A percentile compares a stretch with the other conserved stretches of the same genome.
phyloP scores from a whole-genome alignment of 306 rosid species.

The Quercus gilva region DNA sequence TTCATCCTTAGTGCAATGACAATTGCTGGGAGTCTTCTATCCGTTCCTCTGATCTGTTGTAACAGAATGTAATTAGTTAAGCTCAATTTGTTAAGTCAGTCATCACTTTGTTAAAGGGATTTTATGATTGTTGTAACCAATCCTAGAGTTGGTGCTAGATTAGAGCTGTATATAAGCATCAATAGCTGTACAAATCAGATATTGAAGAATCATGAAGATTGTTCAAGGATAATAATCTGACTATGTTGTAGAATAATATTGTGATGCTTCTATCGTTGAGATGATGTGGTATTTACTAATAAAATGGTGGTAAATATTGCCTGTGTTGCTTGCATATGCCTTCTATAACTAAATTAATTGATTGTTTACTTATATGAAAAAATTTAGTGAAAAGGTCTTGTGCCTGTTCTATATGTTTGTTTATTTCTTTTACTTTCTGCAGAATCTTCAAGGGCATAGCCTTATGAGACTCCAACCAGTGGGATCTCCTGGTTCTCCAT shows the following conservation, averaged over 20 bases:
- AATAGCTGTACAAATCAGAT: too few relatives aligned
- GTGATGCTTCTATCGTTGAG: not conserved
- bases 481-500: slow-evolving; percentile 59
- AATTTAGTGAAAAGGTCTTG: not conserved
- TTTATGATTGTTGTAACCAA: too few relatives aligned
- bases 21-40: too few relatives aligned
- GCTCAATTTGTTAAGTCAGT: too few relatives aligned
- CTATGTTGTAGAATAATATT: not conserved
- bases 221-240: not conserved
- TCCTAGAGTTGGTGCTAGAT: too few relatives aligned
- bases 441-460: slow-evolving; percentile 88
- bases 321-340: slow-evolving; percentile 3
- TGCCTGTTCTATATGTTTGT: not conserved
- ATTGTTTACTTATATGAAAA: not conserved
- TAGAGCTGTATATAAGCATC: too few relatives aligned
- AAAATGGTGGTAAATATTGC: not conserved
- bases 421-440: slow-evolving; percentile 19
- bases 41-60: too few relatives aligned
- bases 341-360: not conserved
- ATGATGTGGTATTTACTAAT: not conserved
- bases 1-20: too few relatives aligned
- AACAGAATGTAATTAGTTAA: too few relatives aligned
- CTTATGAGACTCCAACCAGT: slow-evolving; percentile 60
- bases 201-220: too few relatives aligned
- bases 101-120: too few relatives aligned